A percentile compares a stretch with the other conserved stretches of the same genome.
phyloP scores from a whole-genome alignment of 805 yeast genomes.

The Jamesozyma rosinii region DNA sequence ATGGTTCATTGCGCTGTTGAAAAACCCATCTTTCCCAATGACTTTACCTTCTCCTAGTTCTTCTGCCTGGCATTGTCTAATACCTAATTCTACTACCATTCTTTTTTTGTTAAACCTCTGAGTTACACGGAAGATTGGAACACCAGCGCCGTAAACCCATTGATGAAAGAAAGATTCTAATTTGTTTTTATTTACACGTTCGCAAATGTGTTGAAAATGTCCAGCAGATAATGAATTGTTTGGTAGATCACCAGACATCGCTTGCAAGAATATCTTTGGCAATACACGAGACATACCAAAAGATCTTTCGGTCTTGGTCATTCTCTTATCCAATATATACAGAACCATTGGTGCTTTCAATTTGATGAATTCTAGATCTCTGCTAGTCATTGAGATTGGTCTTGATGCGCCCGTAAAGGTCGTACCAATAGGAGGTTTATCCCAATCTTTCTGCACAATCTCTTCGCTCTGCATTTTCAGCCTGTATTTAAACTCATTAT shows the following conservation, averaged over 20 bases:
- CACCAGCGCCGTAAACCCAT: slow-evolving; percentile 87
- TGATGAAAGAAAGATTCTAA: slow-evolving; percentile 79
- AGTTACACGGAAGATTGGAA: slow-evolving; percentile 79
- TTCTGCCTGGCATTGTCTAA: slow-evolving; percentile 75
- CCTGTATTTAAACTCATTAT: slow-evolving; percentile 67
- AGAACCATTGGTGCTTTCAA: slow-evolving; percentile 81
- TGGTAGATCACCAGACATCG: slow-evolving; percentile 86
- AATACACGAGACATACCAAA: slow-evolving; percentile 86
- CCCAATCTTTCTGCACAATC: slow-evolving; percentile 66
- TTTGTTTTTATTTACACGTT: slow-evolving; percentile 80
- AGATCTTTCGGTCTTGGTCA: slow-evolving; percentile 93
- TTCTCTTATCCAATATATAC: slow-evolving; percentile 75
- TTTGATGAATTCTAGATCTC: slow-evolving; percentile 57
- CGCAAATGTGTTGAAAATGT: slow-evolving; percentile 91
- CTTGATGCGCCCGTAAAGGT: slow-evolving; percentile 36
- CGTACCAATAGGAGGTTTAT: slow-evolving; percentile 69
- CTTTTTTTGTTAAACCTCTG: slow-evolving; percentile 91
- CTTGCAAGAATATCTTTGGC: slow-evolving; percentile 84
- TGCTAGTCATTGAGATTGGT: slow-evolving; percentile 22
- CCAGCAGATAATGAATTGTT: slow-evolving; percentile 68
- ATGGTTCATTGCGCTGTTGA: slow-evolving; percentile 21
- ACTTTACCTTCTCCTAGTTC: slow-evolving; percentile 35
- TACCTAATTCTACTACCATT: slow-evolving; percentile 88
- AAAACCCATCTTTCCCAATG: slow-evolving; percentile 23
- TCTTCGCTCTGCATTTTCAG: slow-evolving; percentile 56